A percentile compares a stretch with the other conserved stretches of the same genome.
Conservation (phyloP, 352 stramenopile species). For the Elongisporangium senticosum region DNA sequence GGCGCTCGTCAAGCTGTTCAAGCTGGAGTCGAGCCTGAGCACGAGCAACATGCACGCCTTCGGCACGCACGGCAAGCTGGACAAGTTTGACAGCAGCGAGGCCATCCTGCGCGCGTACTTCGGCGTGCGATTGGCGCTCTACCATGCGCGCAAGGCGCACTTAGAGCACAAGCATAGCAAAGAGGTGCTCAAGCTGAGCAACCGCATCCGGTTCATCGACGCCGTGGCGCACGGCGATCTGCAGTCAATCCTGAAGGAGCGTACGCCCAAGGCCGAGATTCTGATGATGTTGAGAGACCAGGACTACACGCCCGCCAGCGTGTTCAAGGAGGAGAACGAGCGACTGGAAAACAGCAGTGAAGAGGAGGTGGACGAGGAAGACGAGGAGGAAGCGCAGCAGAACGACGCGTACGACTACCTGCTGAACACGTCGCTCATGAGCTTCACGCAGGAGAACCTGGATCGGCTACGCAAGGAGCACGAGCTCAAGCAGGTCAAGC, state of each 20-base stretch:
- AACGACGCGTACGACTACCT: conserved; percentile 95
- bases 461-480: conserved; percentile 90
- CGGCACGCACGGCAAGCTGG: conserved; percentile 86
- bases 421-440: conserved; percentile 97
- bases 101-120: conserved; percentile 95
- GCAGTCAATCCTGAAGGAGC: conserved; percentile 82
- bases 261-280: conserved; percentile 56
- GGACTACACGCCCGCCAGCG: conserved; percentile 40
- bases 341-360: conserved; percentile 2
- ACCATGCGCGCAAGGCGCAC: conserved; percentile 78
- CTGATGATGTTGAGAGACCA: conserved; percentile 43
- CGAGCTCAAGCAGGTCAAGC: conserved; percentile 80
- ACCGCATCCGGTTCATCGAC: conserved; percentile 97
- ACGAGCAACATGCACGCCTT: conserved; percentile 99
- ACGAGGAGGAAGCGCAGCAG: conserved; percentile 9
- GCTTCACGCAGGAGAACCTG: conserved; percentile 94
- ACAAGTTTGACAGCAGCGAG: conserved; percentile 87
- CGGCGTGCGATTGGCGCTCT: conserved; percentile 86
- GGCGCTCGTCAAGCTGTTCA: conserved; percentile 88
- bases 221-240: conserved; percentile 92
- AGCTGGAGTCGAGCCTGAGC: conserved; percentile 91
- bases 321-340: conserved; percentile 36
- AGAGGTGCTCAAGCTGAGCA: conserved; percentile 89
- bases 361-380: not conserved
- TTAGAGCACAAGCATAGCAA: conserved; percentile 75